Evolutionary conservation across 2,329 filamentous ascomycete species (phyloP), one percentile per base, ranked within the genome.

Genomic region (Beauveria bassiana): DNA sequence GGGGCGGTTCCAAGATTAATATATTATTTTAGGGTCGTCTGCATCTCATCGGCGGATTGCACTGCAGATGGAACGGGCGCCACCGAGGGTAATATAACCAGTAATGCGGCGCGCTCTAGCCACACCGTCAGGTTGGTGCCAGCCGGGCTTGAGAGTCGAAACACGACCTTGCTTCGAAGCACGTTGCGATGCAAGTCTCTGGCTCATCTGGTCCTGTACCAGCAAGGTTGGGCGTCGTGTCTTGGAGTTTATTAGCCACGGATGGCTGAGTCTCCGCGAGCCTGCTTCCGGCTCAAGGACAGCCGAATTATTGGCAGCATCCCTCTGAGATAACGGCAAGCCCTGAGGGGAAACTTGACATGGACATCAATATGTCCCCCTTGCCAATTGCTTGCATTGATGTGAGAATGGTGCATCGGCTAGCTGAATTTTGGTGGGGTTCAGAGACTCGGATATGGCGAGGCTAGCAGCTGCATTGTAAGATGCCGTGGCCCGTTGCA

Each of bases 71-170:
- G 56, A 51, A 22, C 40, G 34, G 47, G 47, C 56, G 56, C 56
- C 34, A 59, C 56, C 56, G 34, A 59, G 45, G 22, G 56, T 59
- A 59, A 59, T 59, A 59, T 51, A 14, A 34, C 31, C 31, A 34
- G 31, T 42, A 59, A 59, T 59, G 46, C 56, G 18, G n/a, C 1
- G n/a, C 1, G 46, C 56, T 59, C 34, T 38, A 38, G 12, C 34
- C 12, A 38, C 34, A 38, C 12, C 34, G 12, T 38, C 34, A 12
- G 34, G 34, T 38, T 38, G 34, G 34, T 5, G 34, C 34, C 34
- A 38, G 34, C 12, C 12, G 12, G 34, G 34, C 34, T 38, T 38
- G 34, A 38, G 34, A 38, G 34, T 38, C 34, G 34, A 38, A 5
- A 38, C 34, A 14, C 34, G 34, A 12, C 34, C 34, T 14, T 38